A percentile compares a stretch with the other conserved stretches of the same genome.
phyloP scores from a whole-genome alignment of 768 basidiomycete genomes.

The Gautieria morchelliformis region DNA sequence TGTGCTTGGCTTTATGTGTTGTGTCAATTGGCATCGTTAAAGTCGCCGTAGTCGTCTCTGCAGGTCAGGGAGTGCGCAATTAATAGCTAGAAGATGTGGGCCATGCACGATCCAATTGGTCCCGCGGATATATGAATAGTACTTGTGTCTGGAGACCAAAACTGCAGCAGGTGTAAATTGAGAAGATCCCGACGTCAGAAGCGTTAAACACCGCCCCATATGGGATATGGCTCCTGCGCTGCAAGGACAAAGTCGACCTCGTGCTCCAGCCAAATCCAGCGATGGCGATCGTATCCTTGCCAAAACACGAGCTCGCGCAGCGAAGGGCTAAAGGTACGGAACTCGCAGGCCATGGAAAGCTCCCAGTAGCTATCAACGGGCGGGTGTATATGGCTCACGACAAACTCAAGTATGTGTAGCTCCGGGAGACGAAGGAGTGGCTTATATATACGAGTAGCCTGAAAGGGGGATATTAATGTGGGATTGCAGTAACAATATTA shows the following conservation, averaged over 20 bases:
- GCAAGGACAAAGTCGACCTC: constrained; percentile 4
- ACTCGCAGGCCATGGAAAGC: background rate
- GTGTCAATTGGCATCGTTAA: too few species aligned
- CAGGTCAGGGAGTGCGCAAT: too few species aligned
- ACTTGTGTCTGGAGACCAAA: background rate
- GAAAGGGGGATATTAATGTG: background rate
- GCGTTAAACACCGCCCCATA: background rate
- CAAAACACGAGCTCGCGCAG: constrained; percentile 1
- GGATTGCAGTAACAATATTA: background rate
- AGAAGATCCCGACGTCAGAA: background rate
- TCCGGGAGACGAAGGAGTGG: background rate
- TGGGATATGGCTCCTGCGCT: background rate
- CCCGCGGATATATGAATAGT: too few species aligned
- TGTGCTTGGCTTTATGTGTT: too few species aligned
- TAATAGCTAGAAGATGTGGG: too few species aligned
- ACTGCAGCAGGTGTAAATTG: background rate
- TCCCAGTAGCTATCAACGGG: constrained; percentile 3
- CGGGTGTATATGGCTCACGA: constrained; percentile 5
- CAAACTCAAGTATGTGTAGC: constrained; percentile 2
- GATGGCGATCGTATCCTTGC: background rate
- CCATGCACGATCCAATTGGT: too few species aligned
- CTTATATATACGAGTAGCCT: constrained; percentile 1
- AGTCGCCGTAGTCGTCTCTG: too few species aligned
- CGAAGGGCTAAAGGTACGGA: constrained; percentile 1
- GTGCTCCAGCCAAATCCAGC: constrained; percentile 3